Evolutionary conservation across 1,139 yeast genomes (phyloP), one percentile per base, ranked within the genome.

Genomic region (Waltiozyma sp.): DNA sequence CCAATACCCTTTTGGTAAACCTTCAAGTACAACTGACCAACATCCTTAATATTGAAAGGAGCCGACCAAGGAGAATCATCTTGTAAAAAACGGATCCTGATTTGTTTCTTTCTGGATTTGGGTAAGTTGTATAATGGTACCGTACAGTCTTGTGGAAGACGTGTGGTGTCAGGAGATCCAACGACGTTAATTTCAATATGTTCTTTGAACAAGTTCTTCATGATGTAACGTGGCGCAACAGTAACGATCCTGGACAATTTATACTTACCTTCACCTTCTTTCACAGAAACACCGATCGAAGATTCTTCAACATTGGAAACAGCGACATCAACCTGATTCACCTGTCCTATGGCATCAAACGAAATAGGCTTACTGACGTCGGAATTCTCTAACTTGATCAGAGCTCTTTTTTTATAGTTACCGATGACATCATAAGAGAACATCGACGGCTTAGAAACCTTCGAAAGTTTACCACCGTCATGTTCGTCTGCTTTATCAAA

Each of bases 231-330:
- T 5, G 99, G 98, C 0, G 93, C 72, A 38, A 93, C 62, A 1
- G 84, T 79, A 3, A 91, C 77, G 33, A 88, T 80, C 57, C 87
- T 87, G 0, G 95, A 75, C 47, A 85, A 58, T 45, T 77, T 73
- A 59, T 85, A 91, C 48, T 77, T 78, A 2, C 97, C 98, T 51
- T 77, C 78, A n/a, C 97, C 98, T 53, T 89, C 97, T 0, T 72
- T 63, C 7, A 91, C 73, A 19, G 76, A 69, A 18, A 89, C 63
- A 14, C 96, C 97, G 21, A 89, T 66, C 57, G 84, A 80, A 50
- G 79, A 75, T 54, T 87, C 96, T 11, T 75, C 61, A 46, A 71
- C 73, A 15, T 76, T 77, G 38, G 69, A 68, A 1, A 81, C 56
- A 39, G 76, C 78, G 38, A 87, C 72, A 9, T 69, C 68, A 2